Percentiles rank a stretch among this genome's conserved stretches.
These are phyloP conservation scores for Crucihimalaya himalaica DNA, from an alignment of 345 rosid species.

Conservation along the genomic window DNA sequence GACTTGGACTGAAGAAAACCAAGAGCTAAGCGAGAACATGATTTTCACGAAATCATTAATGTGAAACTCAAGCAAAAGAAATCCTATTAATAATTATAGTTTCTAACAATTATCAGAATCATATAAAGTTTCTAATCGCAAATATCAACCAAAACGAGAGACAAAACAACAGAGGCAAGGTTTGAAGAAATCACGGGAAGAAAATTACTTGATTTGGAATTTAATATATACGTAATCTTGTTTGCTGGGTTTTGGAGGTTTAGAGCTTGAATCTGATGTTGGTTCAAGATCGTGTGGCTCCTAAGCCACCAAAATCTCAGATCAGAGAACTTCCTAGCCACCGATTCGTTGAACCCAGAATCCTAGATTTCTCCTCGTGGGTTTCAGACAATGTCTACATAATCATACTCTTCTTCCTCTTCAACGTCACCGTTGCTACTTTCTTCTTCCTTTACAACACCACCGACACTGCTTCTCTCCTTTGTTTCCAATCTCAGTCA, in stretches of 20 bases:
- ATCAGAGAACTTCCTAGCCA: slow-evolving; percentile 50
- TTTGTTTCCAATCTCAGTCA: slow-evolving; percentile 61
- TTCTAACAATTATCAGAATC: no score
- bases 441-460: slow-evolving; percentile 69
- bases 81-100: no score
- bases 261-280: slow-evolving; percentile 53
- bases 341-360: slow-evolving; percentile 58
- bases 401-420: slow-evolving; percentile 49
- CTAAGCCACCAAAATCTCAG: slow-evolving; percentile 55
- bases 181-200: no score
- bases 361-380: slow-evolving; percentile 79
- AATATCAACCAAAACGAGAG: no score
- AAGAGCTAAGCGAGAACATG: no score
- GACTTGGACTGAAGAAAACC: no score
- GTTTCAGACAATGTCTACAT: slow-evolving; percentile 64
- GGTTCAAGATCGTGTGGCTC: slow-evolving; percentile 72
- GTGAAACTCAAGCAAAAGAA: no score
- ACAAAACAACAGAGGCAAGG: no score
- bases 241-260: slow-evolving; percentile 2
- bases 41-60: no score
- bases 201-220: background rate
- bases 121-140: no score
- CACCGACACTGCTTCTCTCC: slow-evolving; percentile 62
- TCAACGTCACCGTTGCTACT: slow-evolving; percentile 58
- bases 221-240: background rate